phyloP scores from a whole-genome alignment of 2,329 filamentous ascomycete genomes.

The Cercospora sp. region DNA sequence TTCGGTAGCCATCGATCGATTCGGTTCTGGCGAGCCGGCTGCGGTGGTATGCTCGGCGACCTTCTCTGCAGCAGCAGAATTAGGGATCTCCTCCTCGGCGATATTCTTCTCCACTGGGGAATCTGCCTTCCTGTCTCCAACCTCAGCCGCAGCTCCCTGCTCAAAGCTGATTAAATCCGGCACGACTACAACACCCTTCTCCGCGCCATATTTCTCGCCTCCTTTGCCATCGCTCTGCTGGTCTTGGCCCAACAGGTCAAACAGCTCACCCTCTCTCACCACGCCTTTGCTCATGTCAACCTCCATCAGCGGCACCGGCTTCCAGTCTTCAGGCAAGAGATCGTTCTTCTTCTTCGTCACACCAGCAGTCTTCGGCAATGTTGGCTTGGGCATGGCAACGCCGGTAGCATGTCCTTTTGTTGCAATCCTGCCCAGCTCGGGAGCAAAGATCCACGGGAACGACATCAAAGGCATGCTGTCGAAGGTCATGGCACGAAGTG shows the following conservation, averaged over 20 bases:
- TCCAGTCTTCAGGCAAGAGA: conserved; percentile 20
- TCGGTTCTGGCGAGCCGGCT: not conserved
- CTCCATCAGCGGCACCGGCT: conserved; percentile 22
- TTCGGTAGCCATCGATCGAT: not conserved
- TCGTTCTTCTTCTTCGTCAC: conserved; percentile 15
- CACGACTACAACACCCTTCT: conserved; percentile 3
- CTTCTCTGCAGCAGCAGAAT: not conserved
- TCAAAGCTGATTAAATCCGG: not conserved
- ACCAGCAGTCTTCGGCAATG: conserved; percentile 16
- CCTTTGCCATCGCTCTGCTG: not conserved
- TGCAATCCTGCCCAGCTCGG: conserved; percentile 70
- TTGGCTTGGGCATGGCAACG: conserved; percentile 20
- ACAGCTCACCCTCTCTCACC: conserved; percentile 26
- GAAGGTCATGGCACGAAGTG: conserved; percentile 43
- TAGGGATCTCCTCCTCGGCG: no score
- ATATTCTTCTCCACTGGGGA: not conserved
- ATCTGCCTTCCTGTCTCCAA: not conserved
- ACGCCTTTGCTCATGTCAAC: conserved; percentile 19
- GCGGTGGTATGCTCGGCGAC: not conserved
- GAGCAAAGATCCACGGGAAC: conserved; percentile 88
- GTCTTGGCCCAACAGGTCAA: conserved; percentile 17
- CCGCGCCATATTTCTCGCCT: not conserved
- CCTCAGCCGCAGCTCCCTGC: not conserved
- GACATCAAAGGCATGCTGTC: conserved; percentile 77
- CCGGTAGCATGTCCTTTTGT: conserved; percentile 35